Conservation (phyloP, 257 asterid genomes). For the Solanum tacnaense region DNA sequence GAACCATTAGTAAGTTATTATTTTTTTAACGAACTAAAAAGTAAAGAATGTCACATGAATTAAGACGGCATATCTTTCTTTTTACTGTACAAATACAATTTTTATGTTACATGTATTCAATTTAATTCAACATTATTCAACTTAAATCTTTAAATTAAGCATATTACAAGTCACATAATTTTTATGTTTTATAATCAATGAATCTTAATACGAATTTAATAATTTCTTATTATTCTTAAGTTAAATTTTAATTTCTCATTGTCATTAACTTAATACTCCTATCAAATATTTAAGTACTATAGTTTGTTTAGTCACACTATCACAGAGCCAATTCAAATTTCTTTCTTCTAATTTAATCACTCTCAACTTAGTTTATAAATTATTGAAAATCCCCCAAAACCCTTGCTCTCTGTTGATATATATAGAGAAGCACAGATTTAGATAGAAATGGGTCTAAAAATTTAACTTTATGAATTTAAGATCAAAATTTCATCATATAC, state of each 20-base stretch:
- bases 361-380: not conserved
- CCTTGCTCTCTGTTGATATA: not conserved
- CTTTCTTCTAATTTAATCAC: not conserved
- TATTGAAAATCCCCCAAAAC: not conserved
- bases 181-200: not conserved
- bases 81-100: not conserved
- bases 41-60: not conserved
- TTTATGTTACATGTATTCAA: not conserved
- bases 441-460: not conserved
- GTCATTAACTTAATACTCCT: not conserved
- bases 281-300: not conserved
- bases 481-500: not conserved
- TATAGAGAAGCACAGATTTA: not conserved
- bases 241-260: not conserved
- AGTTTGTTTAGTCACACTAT: not conserved
- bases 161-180: not conserved
- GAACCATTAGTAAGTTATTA: not conserved
- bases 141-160: not conserved
- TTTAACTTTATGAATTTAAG: not conserved
- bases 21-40: not conserved
- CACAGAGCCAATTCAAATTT: not conserved
- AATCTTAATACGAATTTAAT: not conserved
- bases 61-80: not conserved
- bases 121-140: not conserved
- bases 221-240: not conserved